phyloP scores from a whole-genome alignment of 2,329 filamentous ascomycete species.

The Nothophoma quercina region DNA sequence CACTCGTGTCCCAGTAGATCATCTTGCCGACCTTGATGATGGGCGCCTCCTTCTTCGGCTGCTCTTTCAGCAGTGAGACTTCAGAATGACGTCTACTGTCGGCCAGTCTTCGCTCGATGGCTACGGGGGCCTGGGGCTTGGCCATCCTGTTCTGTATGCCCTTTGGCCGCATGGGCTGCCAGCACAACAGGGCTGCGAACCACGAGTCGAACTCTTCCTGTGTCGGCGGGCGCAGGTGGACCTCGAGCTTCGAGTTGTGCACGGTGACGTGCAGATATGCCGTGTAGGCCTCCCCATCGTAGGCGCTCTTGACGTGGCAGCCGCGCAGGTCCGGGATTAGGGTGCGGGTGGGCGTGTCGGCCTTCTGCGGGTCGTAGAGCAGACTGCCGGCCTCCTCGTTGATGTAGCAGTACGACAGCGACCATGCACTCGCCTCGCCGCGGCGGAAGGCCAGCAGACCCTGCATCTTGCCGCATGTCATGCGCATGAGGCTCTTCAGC shows the following conservation, averaged over 20 bases:
- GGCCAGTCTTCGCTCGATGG: constrained; percentile 45
- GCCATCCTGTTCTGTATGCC: constrained; percentile 62
- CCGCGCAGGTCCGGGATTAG: constrained; percentile 78
- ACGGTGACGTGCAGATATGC: constrained; percentile 61
- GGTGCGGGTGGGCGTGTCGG: constrained; percentile 66
- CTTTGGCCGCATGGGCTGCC: constrained; percentile 76
- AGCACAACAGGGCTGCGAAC: constrained; percentile 81
- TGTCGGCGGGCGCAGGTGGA: constrained; percentile 70
- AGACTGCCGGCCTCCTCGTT: constrained; percentile 77
- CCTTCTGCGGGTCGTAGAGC: constrained; percentile 76
- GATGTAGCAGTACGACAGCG: constrained; percentile 76
- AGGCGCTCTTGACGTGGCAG: constrained; percentile 68
- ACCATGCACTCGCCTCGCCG: constrained; percentile 69
- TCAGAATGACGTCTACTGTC: constrained; percentile 58
- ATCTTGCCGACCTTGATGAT: constrained; percentile 86
- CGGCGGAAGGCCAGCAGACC: constrained; percentile 77
- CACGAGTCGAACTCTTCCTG: constrained; percentile 76
- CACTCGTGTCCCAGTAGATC: constrained; percentile 74
- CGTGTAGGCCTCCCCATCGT: constrained; percentile 57
- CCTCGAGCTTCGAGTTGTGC: constrained; percentile 64
- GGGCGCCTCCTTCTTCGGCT: constrained; percentile 71
- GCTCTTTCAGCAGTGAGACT: constrained; percentile 67
- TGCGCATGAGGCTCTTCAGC: constrained; percentile 78
- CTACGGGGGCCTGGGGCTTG: constrained; percentile 55
- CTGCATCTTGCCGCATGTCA: constrained; percentile 78